A percentile compares a stretch with the other conserved stretches of the same genome.
phyloP scores from a whole-genome alignment of 2,329 filamentous ascomycete genomes.

The Fonsecaea multimorphosa region DNA sequence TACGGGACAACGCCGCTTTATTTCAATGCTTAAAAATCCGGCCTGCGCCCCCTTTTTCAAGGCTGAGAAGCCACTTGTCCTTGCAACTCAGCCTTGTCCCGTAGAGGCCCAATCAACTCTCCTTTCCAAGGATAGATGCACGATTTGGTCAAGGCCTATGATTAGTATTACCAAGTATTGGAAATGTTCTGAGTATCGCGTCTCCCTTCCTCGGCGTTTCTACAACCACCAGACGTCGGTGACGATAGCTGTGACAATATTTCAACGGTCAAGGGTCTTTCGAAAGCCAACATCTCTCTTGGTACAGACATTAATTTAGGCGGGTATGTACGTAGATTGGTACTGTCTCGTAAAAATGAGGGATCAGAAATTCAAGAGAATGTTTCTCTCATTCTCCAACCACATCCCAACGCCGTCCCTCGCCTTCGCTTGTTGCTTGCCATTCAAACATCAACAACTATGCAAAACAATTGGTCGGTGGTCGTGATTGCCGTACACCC shows the following conservation, averaged over 20 bases:
- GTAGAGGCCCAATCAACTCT: neutral
- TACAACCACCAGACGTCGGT: neutral
- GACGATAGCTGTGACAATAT: neutral
- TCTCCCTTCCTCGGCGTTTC: neutral
- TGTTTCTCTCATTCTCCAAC: slow-evolving; percentile 12
- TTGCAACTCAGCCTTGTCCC: neutral
- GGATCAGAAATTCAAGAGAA: slow-evolving; percentile 12
- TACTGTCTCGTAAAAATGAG: slow-evolving; percentile 14
- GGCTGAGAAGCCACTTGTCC: slow-evolving; percentile 6
- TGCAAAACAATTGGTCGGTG: slow-evolving; percentile 21
- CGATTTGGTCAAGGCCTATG: neutral
- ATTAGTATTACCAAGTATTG: neutral
- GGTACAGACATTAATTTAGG: slow-evolving; percentile 24
- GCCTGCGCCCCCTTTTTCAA: neutral
- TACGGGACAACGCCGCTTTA: slow-evolving; percentile 3
- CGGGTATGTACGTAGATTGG: slow-evolving; percentile 17
- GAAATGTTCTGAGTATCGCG: neutral
- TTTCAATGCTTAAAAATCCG: slow-evolving; percentile 8
- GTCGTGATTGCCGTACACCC: slow-evolving; percentile 13
- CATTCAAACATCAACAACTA: slow-evolving; percentile 22
- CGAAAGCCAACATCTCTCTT: neutral
- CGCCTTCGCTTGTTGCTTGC: slow-evolving; percentile 31
- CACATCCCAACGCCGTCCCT: slow-evolving; percentile 19
- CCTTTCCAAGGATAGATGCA: neutral
- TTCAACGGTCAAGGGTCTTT: neutral